Conservation (phyloP, 441 rosid species). For the Flueggea neowawraea region DNA sequence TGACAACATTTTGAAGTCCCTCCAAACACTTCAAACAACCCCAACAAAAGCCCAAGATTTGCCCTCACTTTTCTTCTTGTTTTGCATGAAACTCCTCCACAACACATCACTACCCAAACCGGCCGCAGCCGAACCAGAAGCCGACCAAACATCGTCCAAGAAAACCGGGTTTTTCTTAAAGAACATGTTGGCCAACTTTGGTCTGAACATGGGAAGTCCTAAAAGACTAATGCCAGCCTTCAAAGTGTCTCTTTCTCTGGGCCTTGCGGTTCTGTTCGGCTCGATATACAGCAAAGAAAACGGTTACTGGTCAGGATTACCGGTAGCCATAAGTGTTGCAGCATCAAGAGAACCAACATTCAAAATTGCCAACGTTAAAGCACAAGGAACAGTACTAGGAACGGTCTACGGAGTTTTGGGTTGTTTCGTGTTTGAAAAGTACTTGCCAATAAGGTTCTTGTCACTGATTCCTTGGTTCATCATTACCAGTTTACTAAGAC, state of each 20-base stretch:
- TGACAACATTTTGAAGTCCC: constrained; percentile 26
- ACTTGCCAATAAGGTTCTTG: constrained; percentile 57
- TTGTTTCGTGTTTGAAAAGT: constrained; percentile 63
- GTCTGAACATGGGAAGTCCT: constrained; percentile 18
- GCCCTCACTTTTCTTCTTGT: constrained; percentile 67
- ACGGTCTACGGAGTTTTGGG: constrained; percentile 83
- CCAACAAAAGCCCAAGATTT: constrained; percentile 48
- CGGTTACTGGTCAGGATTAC: constrained; percentile 81
- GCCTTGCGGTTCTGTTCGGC: constrained; percentile 67
- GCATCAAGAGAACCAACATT: constrained; percentile 71
- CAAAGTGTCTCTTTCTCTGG: constrained; percentile 63
- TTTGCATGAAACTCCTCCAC: constrained; percentile 61
- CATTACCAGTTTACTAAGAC: constrained; percentile 56
- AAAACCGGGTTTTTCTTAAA: constrained; percentile 14
- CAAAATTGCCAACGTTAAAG: constrained; percentile 69
- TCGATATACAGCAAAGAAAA: constrained; percentile 58
- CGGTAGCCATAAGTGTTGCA: constrained; percentile 65
- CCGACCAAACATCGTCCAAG: constrained; percentile 9
- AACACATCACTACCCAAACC: constrained; percentile 34
- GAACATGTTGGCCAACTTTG: constrained; percentile 19
- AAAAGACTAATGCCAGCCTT: constrained; percentile 50
- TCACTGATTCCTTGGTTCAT: constrained; percentile 89
- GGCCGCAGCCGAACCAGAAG: background rate
- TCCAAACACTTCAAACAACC: constrained; percentile 41
- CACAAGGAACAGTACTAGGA: constrained; percentile 92